These are phyloP conservation scores for Acarospora socialis DNA, from an alignment of 2,329 filamentous ascomycete species.

Conservation along the genomic window DNA sequence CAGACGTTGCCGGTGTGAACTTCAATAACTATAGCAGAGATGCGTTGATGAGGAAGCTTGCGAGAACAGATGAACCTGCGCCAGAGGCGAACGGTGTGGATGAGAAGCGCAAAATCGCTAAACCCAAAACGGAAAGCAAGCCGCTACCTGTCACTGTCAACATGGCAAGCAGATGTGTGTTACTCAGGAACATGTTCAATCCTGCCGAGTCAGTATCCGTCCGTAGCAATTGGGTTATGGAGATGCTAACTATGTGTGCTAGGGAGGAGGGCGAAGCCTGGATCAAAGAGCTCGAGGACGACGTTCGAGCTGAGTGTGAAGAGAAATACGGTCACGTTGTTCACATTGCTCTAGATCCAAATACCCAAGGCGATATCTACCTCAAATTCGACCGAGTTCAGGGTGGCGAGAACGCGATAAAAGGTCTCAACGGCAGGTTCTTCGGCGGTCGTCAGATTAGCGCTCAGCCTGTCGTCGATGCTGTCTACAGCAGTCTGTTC, in stretches of 20 bases:
- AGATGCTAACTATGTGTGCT: constrained; percentile 22
- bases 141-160: constrained; percentile 74
- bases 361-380: constrained; percentile 91
- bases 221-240: constrained; percentile 4
- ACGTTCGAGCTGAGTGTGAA: constrained; percentile 85
- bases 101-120: constrained; percentile 57
- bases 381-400: constrained; percentile 95
- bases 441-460: constrained; percentile 90
- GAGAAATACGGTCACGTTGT: constrained; percentile 93
- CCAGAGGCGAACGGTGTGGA: constrained; percentile 39
- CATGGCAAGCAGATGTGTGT: constrained; percentile 83
- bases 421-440: constrained; percentile 90
- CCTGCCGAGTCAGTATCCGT: constrained; percentile 60
- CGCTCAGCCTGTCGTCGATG: constrained; percentile 91
- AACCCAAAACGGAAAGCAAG: constrained; percentile 66
- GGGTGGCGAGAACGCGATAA: constrained; percentile 93
- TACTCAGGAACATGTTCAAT: constrained; percentile 93
- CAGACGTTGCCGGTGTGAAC: constrained; percentile 94
- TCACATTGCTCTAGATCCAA: constrained; percentile 88
- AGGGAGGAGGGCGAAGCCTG: constrained; percentile 78
- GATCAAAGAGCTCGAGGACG: constrained; percentile 87
- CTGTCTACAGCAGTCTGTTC: constrained; percentile 96
- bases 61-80: constrained; percentile 74
- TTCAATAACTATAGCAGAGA: constrained; percentile 99
- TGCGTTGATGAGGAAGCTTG: constrained; percentile 96